A percentile compares a stretch with the other conserved stretches of the same genome.
These are phyloP conservation scores for Mycena crocata DNA, from an alignment of 768 basidiomycete genomes.

Conservation along the genomic window DNA sequence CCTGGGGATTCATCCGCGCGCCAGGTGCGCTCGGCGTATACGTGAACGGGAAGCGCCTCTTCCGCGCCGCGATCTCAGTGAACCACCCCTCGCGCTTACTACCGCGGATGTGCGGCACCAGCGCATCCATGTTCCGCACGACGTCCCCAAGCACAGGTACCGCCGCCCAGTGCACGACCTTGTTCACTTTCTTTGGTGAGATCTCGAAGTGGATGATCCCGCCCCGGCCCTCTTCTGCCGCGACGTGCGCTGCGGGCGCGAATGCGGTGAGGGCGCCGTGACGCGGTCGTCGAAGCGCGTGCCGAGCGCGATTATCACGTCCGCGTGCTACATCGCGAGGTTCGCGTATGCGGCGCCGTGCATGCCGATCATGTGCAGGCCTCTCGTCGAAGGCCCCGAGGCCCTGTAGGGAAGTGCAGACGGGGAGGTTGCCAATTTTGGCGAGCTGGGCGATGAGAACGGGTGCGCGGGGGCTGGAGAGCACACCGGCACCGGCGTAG, in stretches of 20 bases:
- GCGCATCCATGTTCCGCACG: slow-evolving; percentile 78
- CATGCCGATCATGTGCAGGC: slow-evolving; percentile 99
- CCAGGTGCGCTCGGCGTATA: slow-evolving; percentile 75
- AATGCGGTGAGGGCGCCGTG: slow-evolving; percentile 92
- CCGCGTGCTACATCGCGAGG: slow-evolving; percentile 96
- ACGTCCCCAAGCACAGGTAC: slow-evolving; percentile 97
- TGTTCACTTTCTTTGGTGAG: slow-evolving; percentile 98
- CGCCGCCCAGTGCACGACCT: slow-evolving; percentile 94
- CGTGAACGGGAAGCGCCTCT: slow-evolving; percentile 90
- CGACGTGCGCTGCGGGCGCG: slow-evolving; percentile 90
- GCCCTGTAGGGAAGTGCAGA: slow-evolving; percentile 96
- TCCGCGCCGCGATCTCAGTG: slow-evolving; percentile 84
- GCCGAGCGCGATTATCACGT: slow-evolving; percentile 97
- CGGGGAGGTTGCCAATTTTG: slow-evolving; percentile 92
- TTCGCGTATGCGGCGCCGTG: slow-evolving; percentile 98
- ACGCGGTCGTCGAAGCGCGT: slow-evolving; percentile 98
- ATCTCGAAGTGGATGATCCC: slow-evolving; percentile 99
- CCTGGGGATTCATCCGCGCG: slow-evolving; percentile 92
- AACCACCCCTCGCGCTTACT: slow-evolving; percentile 85
- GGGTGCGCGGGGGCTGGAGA: slow-evolving; percentile 85
- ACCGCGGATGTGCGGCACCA: slow-evolving; percentile 82
- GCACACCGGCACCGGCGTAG: slow-evolving; percentile 93
- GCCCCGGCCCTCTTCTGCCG: slow-evolving; percentile 86
- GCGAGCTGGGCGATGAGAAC: slow-evolving; percentile 82
- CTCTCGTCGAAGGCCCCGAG: slow-evolving; percentile 96